A percentile compares a stretch with the other conserved stretches of the same genome.
These are phyloP conservation scores for Rhododendron henanense DNA, from an alignment of 148 eudicot species.

Conservation along the genomic window DNA sequence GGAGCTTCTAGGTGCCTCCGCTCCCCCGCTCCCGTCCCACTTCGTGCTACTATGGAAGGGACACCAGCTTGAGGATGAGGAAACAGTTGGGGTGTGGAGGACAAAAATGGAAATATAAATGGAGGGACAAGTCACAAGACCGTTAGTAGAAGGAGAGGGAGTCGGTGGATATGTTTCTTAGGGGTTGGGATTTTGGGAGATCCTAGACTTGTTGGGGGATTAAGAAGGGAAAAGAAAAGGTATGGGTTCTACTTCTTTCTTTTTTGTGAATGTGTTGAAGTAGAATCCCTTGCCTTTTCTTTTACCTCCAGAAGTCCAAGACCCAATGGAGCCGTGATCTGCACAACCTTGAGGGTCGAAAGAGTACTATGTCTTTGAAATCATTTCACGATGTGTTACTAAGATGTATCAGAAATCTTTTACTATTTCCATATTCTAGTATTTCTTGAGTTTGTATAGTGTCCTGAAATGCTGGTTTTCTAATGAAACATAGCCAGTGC, in stretches of 20 bases:
- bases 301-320: not conserved
- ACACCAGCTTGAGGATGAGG: no score
- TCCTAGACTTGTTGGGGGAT: not conserved
- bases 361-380: not conserved
- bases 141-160: not conserved
- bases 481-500: not conserved
- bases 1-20: no score
- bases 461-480: constrained; percentile 1
- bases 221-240: not conserved
- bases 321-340: not conserved
- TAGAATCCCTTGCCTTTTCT: not conserved
- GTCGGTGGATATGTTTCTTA: not conserved
- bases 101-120: not conserved
- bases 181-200: not conserved
- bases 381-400: not conserved
- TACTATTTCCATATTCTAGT: not conserved
- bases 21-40: no score
- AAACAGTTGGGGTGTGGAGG: not conserved
- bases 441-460: not conserved
- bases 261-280: not conserved
- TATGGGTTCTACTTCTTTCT: not conserved
- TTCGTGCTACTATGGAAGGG: no score
- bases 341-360: not conserved
- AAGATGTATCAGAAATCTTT: not conserved
- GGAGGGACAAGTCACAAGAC: no score